phyloP scores from a whole-genome alignment of 140 eudicot genomes.

The Stevia rebaudiana region DNA sequence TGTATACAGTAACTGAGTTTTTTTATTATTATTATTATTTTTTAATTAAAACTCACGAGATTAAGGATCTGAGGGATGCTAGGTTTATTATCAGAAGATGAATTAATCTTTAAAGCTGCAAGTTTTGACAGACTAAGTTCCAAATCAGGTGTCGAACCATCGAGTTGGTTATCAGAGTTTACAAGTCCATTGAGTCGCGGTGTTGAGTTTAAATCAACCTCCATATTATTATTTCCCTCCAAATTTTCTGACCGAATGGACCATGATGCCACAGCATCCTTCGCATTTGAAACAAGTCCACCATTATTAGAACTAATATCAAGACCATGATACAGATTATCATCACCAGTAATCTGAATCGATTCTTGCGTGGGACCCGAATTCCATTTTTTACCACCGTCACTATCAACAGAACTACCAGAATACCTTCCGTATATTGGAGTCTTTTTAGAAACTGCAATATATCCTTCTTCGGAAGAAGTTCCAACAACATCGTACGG shows the following conservation, averaged over 20 bases:
- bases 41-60: constrained; percentile 39
- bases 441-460: constrained; percentile 59
- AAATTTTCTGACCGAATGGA: constrained; percentile 26
- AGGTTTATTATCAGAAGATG: constrained; percentile 57
- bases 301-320: constrained; percentile 44
- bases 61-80: constrained; percentile 91
- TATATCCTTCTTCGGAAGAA: constrained; percentile 87
- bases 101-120: constrained; percentile 36
- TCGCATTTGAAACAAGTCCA: constrained; percentile 29
- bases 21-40: no score
- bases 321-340: constrained; percentile 26
- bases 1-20: not conserved
- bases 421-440: constrained; percentile 76
- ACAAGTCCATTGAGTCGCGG: constrained; percentile 52
- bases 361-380: constrained; percentile 57
- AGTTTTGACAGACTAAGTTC: constrained; percentile 41
- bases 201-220: constrained; percentile 36
- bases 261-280: constrained; percentile 47
- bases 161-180: constrained; percentile 38
- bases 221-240: constrained; percentile 35
- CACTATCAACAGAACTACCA: constrained; percentile 71
- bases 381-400: constrained; percentile 74
- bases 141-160: constrained; percentile 30
- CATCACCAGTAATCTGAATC: constrained; percentile 30
- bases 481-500: constrained; percentile 78